Evolutionary conservation across 1,284 basidiomycete genomes (phyloP).

Genomic region (Hemileia vastatrix): DNA sequence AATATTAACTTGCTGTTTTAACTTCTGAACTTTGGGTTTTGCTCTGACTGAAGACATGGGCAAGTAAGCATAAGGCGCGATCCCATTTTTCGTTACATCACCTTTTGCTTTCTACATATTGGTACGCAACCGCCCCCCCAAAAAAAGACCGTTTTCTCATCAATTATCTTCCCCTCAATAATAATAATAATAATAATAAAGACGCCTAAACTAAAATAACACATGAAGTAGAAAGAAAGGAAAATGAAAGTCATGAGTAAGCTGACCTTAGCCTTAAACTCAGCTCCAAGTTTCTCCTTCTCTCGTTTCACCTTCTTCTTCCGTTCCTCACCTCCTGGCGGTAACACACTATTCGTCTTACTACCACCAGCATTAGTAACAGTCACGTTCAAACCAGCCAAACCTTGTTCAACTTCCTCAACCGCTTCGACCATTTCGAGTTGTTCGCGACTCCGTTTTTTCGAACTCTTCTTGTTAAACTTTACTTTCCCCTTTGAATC

Average conservation of each 20-base stretch:
- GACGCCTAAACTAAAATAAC: not conserved
- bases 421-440: constrained; percentile 51
- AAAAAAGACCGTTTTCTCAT: too few relatives aligned
- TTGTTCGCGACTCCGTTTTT: constrained; percentile 64
- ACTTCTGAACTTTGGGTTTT: constrained; percentile 23
- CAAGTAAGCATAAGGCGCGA: constrained; percentile 86
- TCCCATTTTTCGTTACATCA: constrained; percentile 69
- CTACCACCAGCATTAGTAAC: too few relatives aligned
- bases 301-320: constrained; percentile 51
- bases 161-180: too few relatives aligned
- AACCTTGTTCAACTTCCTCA: constrained; percentile 51
- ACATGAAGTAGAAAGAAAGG: not conserved
- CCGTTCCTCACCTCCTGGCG: constrained; percentile 47
- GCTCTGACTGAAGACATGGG: constrained; percentile 44
- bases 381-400: constrained; percentile 28
- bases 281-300: constrained; percentile 63
- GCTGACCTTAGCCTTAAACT: constrained; percentile 66
- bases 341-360: constrained; percentile 53
- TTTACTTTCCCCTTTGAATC: constrained; percentile 75
- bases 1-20: constrained; percentile 2
- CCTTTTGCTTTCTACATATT: constrained; percentile 69
- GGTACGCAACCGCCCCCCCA: too few relatives aligned
- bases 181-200: not conserved
- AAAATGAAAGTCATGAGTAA: constrained; percentile 52
- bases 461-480: constrained; percentile 87